Base-by-base conservation (phyloP, 148 eudicot genomes). In the Vaccinium darrowii region DNA sequence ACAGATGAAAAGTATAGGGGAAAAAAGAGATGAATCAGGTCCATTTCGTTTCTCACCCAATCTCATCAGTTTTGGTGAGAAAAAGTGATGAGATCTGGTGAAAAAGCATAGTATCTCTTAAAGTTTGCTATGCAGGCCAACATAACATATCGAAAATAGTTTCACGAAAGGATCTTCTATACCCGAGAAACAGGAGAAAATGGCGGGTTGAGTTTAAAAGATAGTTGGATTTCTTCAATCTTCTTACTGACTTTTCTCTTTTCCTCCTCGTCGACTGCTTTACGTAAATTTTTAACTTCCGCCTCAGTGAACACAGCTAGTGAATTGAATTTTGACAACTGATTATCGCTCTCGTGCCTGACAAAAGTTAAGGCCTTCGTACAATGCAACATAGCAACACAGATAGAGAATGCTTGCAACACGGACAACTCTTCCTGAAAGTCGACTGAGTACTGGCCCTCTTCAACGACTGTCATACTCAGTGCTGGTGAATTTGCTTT, bases 171-270 rank as follows among this genome's bases (percentile, higher is more conserved):
- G 49, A 19, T 51, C 53, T 8, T 79, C 79, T 88, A 96, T 69
- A 91, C 99, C 60, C 98, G 91, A 56, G 94, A 89, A 63, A 96
- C 92, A 53, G 99, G 99, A 81, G 99, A 96, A 87, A 96, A 94
- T 10, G 99, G 99, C 23, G 97, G 99, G 76, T 96, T 92, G 74
- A 92, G 86, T 67, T 91, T 90, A 81, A 91, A 94, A 69, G 92
- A 88, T 36, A 90, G 88, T 75, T 87, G 87, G 25, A 77, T 86
- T 82, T 87, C 92, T 85, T 88, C 94, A 19, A 80, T 81, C 54
- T 86, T 84, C 82, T 89, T 89, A 71, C 36, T 49, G 36, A 63
- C 85, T 86, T 87, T 89, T 71, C 86, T 86, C 75, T 88, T 93
- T 85, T 92, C 98, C 69, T 94, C 94, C 57, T 86, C 94, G 18